Conservation (phyloP, 129 eudicot species). For the Centella asiatica region DNA sequence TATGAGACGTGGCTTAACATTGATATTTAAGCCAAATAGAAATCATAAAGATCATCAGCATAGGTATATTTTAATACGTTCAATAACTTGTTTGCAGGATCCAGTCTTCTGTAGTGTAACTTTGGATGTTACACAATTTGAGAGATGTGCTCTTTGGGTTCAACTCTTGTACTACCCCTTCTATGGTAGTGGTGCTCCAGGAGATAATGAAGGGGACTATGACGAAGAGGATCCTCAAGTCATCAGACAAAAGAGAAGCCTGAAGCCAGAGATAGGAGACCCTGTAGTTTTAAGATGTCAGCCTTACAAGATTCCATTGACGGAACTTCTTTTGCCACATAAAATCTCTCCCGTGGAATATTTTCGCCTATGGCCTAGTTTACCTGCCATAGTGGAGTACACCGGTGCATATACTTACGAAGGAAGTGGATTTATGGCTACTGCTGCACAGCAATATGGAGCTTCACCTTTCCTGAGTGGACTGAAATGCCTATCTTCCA, state of each 20-base stretch:
- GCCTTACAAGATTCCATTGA: constrained; percentile 92
- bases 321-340: constrained; percentile 93
- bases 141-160: constrained; percentile 93
- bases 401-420: constrained; percentile 94
- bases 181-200: constrained; percentile 45
- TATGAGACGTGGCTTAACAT: neutral
- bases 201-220: constrained; percentile 61
- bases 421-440: constrained; percentile 97
- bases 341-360: constrained; percentile 94
- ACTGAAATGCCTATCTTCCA: constrained; percentile 70
- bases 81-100: constrained; percentile 40
- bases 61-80: neutral
- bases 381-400: constrained; percentile 94
- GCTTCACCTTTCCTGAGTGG: constrained; percentile 95
- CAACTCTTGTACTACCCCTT: constrained; percentile 91
- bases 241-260: constrained; percentile 53
- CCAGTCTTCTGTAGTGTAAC: constrained; percentile 77
- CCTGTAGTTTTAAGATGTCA: constrained; percentile 92
- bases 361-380: constrained; percentile 99
- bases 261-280: constrained; percentile 65
- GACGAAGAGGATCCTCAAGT: constrained; percentile 74
- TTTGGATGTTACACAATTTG: constrained; percentile 82
- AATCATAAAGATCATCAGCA: neutral
- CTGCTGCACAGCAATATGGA: constrained; percentile 97
- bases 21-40: neutral